Evolutionary conservation across 768 basidiomycete species (phyloP), one percentile per base, ranked within the genome.

Genomic region (Hysterangium stoloniferum): DNA sequence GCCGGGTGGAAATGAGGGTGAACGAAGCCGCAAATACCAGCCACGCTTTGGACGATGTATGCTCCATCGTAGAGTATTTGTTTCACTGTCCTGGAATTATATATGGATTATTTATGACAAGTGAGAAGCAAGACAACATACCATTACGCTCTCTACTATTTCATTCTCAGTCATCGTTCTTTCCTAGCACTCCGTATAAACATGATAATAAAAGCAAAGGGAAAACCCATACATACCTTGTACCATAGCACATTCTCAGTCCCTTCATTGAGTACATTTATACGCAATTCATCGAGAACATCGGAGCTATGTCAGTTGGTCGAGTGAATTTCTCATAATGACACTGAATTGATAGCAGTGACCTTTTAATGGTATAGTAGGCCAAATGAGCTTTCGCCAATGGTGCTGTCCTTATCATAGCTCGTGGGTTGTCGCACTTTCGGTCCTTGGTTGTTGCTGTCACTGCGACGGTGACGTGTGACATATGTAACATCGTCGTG

Each of bases 1-100:
- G 20, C 48, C 69, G 11, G 77, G 80, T 0, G 85, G 82, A 55
- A 88, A 89, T 4, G 71, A 58, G 0, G 88, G 87, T 2, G 84
- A 69, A 31, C 84, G 77, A 22, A 91, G 67, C 35, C 83, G 83
- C 53, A 91, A 79, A 64, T 90, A 91, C 88, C 88, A 91, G 38
- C 88, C 88, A 25, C 83, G 78, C 52, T 80, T 78, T 1, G 88
- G 88, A 4, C 80, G 77, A 61, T 89, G 88, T 24, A 89, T 78
- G 8, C 77, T 77, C 88, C 88, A 91, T 49, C 76, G 73, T 2
- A 86, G 62, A 0, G 74, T 73, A 20, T 75, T 78, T 4, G 76
- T 80, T n/a, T 77, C 72, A 34, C 83, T 84, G 52, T 89, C 83
- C 84, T 84, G 29, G 28, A 9, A 17, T 15, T 29, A 45, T 37